Evolutionary conservation across 2,329 filamentous ascomycete species (phyloP).

Genomic region (Mycosphaerelloides madeirae): DNA sequence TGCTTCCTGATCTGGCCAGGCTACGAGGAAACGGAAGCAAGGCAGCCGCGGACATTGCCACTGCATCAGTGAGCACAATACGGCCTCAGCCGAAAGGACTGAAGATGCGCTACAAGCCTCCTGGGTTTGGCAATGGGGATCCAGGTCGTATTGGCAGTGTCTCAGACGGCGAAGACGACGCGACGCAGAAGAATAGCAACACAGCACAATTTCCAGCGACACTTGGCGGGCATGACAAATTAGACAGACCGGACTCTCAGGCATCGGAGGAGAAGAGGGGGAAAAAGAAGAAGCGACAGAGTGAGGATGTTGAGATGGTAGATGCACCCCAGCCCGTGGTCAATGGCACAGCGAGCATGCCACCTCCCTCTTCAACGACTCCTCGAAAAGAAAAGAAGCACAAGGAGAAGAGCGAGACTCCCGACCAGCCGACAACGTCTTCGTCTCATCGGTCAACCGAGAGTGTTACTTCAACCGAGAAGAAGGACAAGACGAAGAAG

Average conservation of each 20-base stretch:
- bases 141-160: constrained; percentile 38
- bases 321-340: constrained; percentile 2
- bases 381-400: constrained; percentile 12
- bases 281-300: constrained; percentile 38
- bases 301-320: constrained; percentile 31
- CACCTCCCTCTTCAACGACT: constrained; percentile 23
- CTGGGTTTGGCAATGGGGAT: constrained; percentile 51
- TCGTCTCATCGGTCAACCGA: too few species aligned
- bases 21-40: constrained; percentile 41
- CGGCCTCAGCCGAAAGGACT: constrained; percentile 64
- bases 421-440: neutral
- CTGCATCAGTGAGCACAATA: constrained; percentile 49
- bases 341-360: constrained; percentile 5
- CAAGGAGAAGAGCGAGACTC: constrained; percentile 4
- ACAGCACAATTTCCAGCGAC: constrained; percentile 24
- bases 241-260: constrained; percentile 35
- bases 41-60: constrained; percentile 40
- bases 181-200: constrained; percentile 27
- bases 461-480: too few species aligned
- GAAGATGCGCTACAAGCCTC: constrained; percentile 62
- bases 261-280: constrained; percentile 31
- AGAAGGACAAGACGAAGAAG: too few species aligned
- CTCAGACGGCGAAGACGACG: constrained; percentile 42
- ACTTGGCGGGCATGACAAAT: constrained; percentile 31
- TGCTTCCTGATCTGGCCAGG: constrained; percentile 44